Conservation (phyloP, 2,329 filamentous ascomycete species). For the Huntiella omanensis region DNA sequence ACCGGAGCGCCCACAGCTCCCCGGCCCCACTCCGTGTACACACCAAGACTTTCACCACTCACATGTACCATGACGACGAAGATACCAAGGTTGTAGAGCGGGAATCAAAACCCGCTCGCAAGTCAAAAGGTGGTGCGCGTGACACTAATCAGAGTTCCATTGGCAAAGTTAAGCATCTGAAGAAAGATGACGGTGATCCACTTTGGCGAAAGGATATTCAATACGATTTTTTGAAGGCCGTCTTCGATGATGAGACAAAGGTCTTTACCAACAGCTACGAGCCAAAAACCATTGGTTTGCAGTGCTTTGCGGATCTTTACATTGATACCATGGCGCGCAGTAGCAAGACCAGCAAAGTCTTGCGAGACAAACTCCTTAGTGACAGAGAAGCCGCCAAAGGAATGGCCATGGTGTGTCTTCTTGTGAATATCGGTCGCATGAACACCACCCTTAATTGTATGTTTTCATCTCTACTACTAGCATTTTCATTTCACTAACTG, state of each 20-base stretch:
- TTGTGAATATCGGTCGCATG: slow-evolving; percentile 96
- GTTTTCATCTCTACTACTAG: slow-evolving; percentile 15
- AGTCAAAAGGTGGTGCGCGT: slow-evolving; percentile 16
- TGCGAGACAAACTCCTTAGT: slow-evolving; percentile 87
- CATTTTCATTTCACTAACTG: background rate
- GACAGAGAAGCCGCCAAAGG: slow-evolving; percentile 84
- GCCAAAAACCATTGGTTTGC: slow-evolving; percentile 34
- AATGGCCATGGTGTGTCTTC: slow-evolving; percentile 97
- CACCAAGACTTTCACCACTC: slow-evolving; percentile 27
- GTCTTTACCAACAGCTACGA: slow-evolving; percentile 93
- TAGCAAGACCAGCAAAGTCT: slow-evolving; percentile 96
- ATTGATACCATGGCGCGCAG: slow-evolving; percentile 97
- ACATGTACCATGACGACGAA: slow-evolving; percentile 28
- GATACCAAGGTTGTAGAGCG: slow-evolving; percentile 24
- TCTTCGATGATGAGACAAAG: slow-evolving; percentile 54
- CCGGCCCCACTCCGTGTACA: slow-evolving; percentile 21
- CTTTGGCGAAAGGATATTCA: slow-evolving; percentile 79
- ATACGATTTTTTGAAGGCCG: slow-evolving; percentile 62
- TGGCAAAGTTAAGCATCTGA: slow-evolving; percentile 64
- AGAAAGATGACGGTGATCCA: slow-evolving; percentile 76
- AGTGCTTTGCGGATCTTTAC: slow-evolving; percentile 86
- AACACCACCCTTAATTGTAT: slow-evolving; percentile 95
- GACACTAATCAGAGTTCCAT: slow-evolving; percentile 22
- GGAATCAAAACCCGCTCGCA: slow-evolving; percentile 19
- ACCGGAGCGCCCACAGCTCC: slow-evolving; percentile 28